A percentile compares a stretch with the other conserved stretches of the same genome.
phyloP scores from a whole-genome alignment of 176 grass and related monocot genomes.

The Oryza rufipogon region DNA sequence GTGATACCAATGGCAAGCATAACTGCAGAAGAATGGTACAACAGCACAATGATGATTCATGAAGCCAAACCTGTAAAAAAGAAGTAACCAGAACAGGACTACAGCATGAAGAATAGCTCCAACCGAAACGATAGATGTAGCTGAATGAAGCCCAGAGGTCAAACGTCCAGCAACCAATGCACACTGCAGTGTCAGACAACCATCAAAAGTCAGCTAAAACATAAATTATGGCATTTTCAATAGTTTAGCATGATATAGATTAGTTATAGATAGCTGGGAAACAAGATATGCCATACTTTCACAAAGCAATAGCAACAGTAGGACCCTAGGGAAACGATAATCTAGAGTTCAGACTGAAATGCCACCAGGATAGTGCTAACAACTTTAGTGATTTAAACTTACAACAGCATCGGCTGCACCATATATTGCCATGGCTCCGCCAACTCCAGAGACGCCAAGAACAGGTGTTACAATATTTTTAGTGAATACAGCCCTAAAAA shows the following conservation, averaged over 20 bases:
- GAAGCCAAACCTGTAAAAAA: slow-evolving; percentile 71
- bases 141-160: slow-evolving; percentile 73
- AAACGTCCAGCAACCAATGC: slow-evolving; percentile 84
- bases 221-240: background rate
- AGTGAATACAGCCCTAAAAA: slow-evolving; percentile 87
- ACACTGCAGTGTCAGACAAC: slow-evolving; percentile 59
- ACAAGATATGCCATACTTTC: slow-evolving; percentile 17
- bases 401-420: slow-evolving; percentile 91
- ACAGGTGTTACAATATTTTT: slow-evolving; percentile 92
- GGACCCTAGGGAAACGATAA: background rate
- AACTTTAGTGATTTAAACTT: slow-evolving; percentile 38
- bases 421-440: slow-evolving; percentile 95
- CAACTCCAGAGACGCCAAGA: slow-evolving; percentile 91
- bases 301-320: slow-evolving; percentile 19
- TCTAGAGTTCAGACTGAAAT: background rate
- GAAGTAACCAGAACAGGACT: slow-evolving; percentile 91
- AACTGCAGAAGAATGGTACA: background rate
- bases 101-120: slow-evolving; percentile 83
- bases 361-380: background rate
- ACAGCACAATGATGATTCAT: background rate
- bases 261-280: slow-evolving; percentile 5
- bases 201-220: slow-evolving; percentile 28
- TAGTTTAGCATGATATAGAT: background rate
- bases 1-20: background rate
- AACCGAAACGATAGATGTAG: slow-evolving; percentile 72